Conservation (phyloP, 2,329 filamentous ascomycete species). For the Leptographium wingfieldii region DNA sequence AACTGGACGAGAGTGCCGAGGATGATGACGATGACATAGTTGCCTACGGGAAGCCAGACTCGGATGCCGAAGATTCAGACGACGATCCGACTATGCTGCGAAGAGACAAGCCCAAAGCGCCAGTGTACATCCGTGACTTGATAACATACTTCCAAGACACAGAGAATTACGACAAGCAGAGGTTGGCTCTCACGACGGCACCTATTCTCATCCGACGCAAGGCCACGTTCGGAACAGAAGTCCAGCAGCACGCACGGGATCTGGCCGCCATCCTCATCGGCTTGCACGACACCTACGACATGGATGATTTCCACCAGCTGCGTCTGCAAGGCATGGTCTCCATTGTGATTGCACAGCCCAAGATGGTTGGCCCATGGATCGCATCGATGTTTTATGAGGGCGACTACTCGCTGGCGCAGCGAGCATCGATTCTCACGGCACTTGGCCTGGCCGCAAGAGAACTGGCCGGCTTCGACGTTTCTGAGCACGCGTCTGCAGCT, state of each 20-base stretch:
- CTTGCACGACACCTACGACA: slow-evolving; percentile 73
- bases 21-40: slow-evolving; percentile 54
- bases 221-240: slow-evolving; percentile 74
- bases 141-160: slow-evolving; percentile 66
- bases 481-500: slow-evolving; percentile 33
- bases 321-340: slow-evolving; percentile 73
- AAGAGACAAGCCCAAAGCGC: slow-evolving; percentile 68
- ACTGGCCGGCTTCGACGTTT: slow-evolving; percentile 61
- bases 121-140: slow-evolving; percentile 83
- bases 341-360: slow-evolving; percentile 62
- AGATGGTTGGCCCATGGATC: slow-evolving; percentile 72
- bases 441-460: slow-evolving; percentile 75
- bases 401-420: slow-evolving; percentile 78
- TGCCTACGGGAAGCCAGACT: slow-evolving; percentile 75
- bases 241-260: slow-evolving; percentile 72
- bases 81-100: slow-evolving; percentile 82
- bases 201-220: slow-evolving; percentile 77
- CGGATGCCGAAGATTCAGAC: slow-evolving; percentile 81
- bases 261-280: slow-evolving; percentile 65
- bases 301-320: slow-evolving; percentile 64
- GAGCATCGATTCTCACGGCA: slow-evolving; percentile 68
- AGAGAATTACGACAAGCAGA: slow-evolving; percentile 75
- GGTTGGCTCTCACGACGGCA: slow-evolving; percentile 64
- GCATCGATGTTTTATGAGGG: slow-evolving; percentile 78
- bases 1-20: slow-evolving; percentile 47